These are phyloP conservation scores for Fremontodendron californicum DNA, from an alignment of 345 rosid genomes.

Conservation along the genomic window DNA sequence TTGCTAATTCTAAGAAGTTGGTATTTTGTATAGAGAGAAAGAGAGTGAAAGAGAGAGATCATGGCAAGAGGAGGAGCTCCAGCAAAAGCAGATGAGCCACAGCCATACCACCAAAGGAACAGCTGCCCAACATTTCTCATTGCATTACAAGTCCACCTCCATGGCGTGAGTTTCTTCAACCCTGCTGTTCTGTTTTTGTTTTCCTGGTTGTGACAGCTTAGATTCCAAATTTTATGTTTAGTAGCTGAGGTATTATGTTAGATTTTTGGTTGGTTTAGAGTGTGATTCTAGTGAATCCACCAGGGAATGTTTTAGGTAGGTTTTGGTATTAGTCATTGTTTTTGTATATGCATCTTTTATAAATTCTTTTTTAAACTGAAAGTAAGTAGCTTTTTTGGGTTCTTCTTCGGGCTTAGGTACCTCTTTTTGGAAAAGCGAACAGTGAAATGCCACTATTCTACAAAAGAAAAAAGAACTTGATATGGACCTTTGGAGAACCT, in stretches of 20 bases:
- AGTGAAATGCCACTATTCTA: conserved; percentile 16
- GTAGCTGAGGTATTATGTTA: conserved; percentile 13
- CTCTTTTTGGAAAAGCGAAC: conserved; percentile 33
- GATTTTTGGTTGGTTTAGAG: conserved; percentile 13
- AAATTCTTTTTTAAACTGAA: conserved; percentile 25
- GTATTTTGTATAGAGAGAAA: conserved; percentile 17
- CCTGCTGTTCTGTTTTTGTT: not conserved
- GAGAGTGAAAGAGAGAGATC: conserved; percentile 24
- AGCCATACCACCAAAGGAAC: conserved; percentile 88
- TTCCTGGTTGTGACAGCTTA: not conserved
- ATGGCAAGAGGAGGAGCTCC: conserved; percentile 59
- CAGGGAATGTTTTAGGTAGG: conserved; percentile 26
- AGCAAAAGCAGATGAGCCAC: conserved; percentile 76
- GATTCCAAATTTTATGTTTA: conserved; percentile 13
- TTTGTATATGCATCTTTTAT: conserved; percentile 21
- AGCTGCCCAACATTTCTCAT: conserved; percentile 63
- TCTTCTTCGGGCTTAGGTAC: conserved; percentile 28
- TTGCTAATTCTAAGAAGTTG: conserved; percentile 2
- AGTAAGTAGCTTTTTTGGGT: conserved; percentile 42
- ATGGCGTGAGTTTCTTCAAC: conserved; percentile 93
- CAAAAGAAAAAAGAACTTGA: conserved; percentile 15
- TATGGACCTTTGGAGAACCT: no score
- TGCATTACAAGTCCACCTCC: conserved; percentile 98
- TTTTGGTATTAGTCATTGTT: conserved; percentile 25
- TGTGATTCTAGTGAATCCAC: conserved; percentile 31